Base-by-base conservation (phyloP, 495 filamentous ascomycete species). In the Pseudomonodictys pantanalensis region DNA sequence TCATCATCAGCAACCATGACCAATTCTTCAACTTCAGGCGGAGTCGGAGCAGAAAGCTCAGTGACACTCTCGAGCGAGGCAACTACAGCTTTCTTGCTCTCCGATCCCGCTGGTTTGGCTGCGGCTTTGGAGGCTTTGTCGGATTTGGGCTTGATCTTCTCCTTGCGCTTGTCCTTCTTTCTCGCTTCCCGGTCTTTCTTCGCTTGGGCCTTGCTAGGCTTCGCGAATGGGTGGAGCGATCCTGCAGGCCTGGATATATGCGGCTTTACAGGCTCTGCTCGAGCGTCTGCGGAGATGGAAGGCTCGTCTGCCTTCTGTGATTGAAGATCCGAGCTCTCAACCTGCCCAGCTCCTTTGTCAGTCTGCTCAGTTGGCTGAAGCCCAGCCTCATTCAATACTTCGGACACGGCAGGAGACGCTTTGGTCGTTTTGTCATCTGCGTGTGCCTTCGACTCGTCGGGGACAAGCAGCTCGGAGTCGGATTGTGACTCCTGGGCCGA, bases 401-500 rank as follows among this genome's bases (percentile, higher is more conserved):
- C 38, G 38, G 38, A 18, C 20, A 12, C 38, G 20, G 7, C 29
- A 49, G 41, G 18, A 18, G 18, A 12, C 2, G 15, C 30, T 46
- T 30, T 23, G 28, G 2, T 23, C 1, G 22, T n/a, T 7, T 20
- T 18, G 15, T 8, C 30, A n/a, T 0, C 2, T 15, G 8, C 18
- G 20, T 48, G 30, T 30, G 25, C 24, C n/a, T 55, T 26, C 43
- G 26, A 6, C 47, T 28, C 18, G 3, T 41, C 38, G 8, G 22
- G 45, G 7, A 10, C 33, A 25, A 43, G 25, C 25, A 11, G 3
- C 15, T 28, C 33, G 29, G 24, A 5, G 29, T 65, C 56, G 18
- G 51, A 56, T 17, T 49, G 56, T 22, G 62, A 58, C 57, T 66
- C 62, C 49, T 60, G 35, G 12, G 56, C 62, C 1, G 62, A 61